A percentile compares a stretch with the other conserved stretches of the same genome.
These are phyloP conservation scores for Aspergillus texensis DNA, from an alignment of 2,329 filamentous ascomycete species.

Conservation along the genomic window DNA sequence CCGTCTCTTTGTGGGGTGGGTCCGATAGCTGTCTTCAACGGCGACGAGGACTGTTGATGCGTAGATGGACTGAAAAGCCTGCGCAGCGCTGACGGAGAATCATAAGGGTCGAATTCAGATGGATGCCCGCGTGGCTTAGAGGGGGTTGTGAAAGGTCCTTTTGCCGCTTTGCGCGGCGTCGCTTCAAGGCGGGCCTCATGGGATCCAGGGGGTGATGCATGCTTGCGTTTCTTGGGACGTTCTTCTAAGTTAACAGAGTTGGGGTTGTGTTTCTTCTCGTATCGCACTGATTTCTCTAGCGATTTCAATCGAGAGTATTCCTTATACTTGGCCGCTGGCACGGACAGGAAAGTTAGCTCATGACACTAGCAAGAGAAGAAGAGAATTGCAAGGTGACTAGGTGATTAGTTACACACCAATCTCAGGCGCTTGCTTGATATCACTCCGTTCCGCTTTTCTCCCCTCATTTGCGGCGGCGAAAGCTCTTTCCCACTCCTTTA, in stretches of 20 bases:
- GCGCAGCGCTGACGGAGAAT: slow-evolving; percentile 44
- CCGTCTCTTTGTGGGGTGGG: slow-evolving; percentile 54
- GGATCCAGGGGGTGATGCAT: slow-evolving; percentile 32
- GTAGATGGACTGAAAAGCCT: slow-evolving; percentile 41
- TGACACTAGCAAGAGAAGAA: neutral
- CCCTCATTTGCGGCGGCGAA: slow-evolving; percentile 48
- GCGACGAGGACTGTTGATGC: slow-evolving; percentile 32
- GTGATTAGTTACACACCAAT: slow-evolving; percentile 40
- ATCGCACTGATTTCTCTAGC: slow-evolving; percentile 30
- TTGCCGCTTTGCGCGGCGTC: slow-evolving; percentile 42
- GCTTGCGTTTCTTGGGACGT: slow-evolving; percentile 36
- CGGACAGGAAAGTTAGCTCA: neutral
- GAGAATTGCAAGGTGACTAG: too few species aligned
- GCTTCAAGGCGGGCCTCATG: slow-evolving; percentile 16
- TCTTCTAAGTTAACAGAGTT: slow-evolving; percentile 22
- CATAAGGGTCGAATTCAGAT: slow-evolving; percentile 47
- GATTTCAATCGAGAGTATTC: slow-evolving; percentile 48
- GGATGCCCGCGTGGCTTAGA: slow-evolving; percentile 39
- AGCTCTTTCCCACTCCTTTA: slow-evolving; percentile 52
- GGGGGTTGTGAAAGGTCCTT: slow-evolving; percentile 35
- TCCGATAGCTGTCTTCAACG: slow-evolving; percentile 46
- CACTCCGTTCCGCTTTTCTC: slow-evolving; percentile 48
- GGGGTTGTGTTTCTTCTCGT: slow-evolving; percentile 19
- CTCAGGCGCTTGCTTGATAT: slow-evolving; percentile 50
- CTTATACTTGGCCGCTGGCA: slow-evolving; percentile 52